Conservation (phyloP, 1,284 basidiomycete genomes). For the Marasmius oreades region DNA sequence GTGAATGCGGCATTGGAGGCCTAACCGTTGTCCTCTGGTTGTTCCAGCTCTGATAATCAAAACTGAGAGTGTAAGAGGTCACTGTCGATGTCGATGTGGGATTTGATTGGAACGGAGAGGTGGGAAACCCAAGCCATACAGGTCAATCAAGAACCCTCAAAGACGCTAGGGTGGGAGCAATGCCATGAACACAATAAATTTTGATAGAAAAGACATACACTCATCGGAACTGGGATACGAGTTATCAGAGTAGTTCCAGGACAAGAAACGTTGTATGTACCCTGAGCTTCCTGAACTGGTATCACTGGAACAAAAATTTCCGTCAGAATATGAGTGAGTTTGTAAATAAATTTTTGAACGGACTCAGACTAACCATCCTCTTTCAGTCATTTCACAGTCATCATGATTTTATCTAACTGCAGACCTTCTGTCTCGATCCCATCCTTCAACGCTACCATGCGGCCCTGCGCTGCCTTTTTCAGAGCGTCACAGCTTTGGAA, state of each 20-base stretch:
- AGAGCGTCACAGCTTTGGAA: constrained; percentile 62
- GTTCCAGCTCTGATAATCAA: neutral
- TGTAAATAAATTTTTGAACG: neutral
- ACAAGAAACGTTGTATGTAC: neutral
- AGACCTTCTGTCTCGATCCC: constrained; percentile 42
- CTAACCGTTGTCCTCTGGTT: neutral
- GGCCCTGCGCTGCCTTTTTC: constrained; percentile 61
- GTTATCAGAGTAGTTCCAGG: neutral
- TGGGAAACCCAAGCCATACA: neutral
- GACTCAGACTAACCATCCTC: constrained; percentile 18
- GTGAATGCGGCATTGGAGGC: neutral
- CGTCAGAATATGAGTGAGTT: neutral
- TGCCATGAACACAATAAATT: neutral
- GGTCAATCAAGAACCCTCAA: neutral
- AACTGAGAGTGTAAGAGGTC: neutral
- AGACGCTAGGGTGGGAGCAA: neutral
- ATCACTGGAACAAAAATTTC: constrained; percentile 14
- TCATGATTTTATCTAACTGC: constrained; percentile 57
- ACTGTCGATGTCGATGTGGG: neutral
- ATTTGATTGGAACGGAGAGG: neutral
- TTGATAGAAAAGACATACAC: neutral
- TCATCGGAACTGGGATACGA: neutral
- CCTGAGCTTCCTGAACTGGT: constrained; percentile 19
- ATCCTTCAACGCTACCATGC: constrained; percentile 56
- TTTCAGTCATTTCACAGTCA: constrained; percentile 22